Conservation (phyloP, 2,329 filamentous ascomycete genomes). For the Venturia asperata region DNA sequence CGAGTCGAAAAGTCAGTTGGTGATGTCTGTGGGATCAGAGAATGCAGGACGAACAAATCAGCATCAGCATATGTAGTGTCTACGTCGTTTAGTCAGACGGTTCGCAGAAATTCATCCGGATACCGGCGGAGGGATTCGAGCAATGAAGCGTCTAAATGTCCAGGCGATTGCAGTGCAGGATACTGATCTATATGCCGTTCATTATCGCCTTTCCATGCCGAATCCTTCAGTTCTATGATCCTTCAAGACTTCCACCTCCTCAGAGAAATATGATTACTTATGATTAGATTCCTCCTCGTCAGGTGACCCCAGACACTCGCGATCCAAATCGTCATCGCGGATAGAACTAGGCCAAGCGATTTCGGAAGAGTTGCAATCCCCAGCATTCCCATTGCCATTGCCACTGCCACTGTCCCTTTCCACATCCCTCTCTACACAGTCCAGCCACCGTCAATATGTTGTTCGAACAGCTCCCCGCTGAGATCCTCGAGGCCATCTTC, state of each 20-base stretch:
- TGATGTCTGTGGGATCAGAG: background rate
- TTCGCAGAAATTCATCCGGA: background rate
- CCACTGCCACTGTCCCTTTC: background rate
- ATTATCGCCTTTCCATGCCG: too few relatives aligned
- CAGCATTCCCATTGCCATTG: too few relatives aligned
- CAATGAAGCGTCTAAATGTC: background rate
- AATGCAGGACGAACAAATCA: background rate
- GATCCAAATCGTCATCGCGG: background rate
- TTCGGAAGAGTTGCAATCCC: too few relatives aligned
- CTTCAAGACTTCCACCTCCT: background rate
- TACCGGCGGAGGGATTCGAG: background rate
- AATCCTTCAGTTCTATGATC: background rate
- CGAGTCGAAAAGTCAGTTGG: background rate
- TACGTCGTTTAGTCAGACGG: conserved; percentile 7
- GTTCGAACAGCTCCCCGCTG: conserved; percentile 52
- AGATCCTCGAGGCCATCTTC: conserved; percentile 76
- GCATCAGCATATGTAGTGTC: background rate
- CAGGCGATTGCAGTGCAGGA: too few relatives aligned
- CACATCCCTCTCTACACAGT: background rate
- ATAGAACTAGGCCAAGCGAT: background rate
- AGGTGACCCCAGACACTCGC: background rate
- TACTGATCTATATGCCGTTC: too few relatives aligned
- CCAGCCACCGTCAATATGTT: background rate
- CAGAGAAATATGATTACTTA: too few relatives aligned
- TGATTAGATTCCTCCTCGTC: background rate